Percentiles rank a stretch among this genome's conserved stretches.
phyloP scores from a whole-genome alignment of 352 stramenopile genomes.

The Pythium monospermum region DNA sequence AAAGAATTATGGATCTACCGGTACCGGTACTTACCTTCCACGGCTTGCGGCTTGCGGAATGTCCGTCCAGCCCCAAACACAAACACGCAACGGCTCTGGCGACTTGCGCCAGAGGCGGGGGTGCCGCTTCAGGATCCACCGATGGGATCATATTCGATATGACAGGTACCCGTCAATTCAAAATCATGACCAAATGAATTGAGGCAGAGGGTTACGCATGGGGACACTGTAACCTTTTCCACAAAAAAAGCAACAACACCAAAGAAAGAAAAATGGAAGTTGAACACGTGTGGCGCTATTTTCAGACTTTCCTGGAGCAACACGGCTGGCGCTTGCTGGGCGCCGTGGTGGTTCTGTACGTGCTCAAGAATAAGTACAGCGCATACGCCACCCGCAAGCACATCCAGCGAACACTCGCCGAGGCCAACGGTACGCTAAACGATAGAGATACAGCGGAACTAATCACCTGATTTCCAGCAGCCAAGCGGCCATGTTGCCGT shows the following conservation, averaged over 20 bases:
- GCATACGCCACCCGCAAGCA: conserved; percentile 27
- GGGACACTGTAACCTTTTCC: background rate
- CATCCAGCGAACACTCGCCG: conserved; percentile 26
- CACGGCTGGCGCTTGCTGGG: conserved; percentile 54
- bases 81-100: background rate
- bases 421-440: conserved; percentile 45
- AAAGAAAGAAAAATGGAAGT: conserved; percentile 9
- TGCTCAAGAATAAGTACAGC: conserved; percentile 24
- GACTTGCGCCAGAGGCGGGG: background rate
- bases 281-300: conserved; percentile 9
- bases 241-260: background rate
- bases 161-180: conserved; percentile 1
- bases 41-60: too few relatives aligned
- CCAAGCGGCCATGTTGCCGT: background rate
- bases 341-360: conserved; percentile 22
- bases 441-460: too few relatives aligned
- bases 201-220: conserved; percentile 2
- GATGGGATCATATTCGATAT: background rate
- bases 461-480: background rate
- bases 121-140: conserved; percentile 14
- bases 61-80: background rate
- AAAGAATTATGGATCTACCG: background rate
- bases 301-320: conserved; percentile 28
- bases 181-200: background rate
- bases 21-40: too few relatives aligned